Evolutionary conservation across 1,284 basidiomycete species (phyloP).

Genomic region (Melampsora americana): DNA sequence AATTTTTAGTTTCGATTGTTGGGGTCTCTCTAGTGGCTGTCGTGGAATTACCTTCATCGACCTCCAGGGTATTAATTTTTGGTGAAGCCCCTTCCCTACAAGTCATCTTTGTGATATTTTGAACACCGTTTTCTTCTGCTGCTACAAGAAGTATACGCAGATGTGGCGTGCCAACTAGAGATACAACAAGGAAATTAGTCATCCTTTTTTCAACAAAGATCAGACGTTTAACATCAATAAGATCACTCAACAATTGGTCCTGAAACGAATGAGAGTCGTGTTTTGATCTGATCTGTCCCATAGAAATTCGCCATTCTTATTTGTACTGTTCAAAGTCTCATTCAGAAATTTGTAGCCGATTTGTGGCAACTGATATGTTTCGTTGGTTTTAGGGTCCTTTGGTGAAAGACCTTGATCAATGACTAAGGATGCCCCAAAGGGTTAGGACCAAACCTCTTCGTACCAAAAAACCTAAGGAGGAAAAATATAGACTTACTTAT

Average conservation of each 20-base stretch:
- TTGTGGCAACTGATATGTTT: neutral
- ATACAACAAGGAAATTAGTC: neutral
- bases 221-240: neutral
- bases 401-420: neutral
- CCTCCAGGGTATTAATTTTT: neutral
- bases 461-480: neutral
- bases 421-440: neutral
- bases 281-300: neutral
- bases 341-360: neutral
- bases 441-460: neutral
- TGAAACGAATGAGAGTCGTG: neutral
- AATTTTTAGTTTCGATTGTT: slow-evolving; percentile 2
- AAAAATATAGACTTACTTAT: slow-evolving; percentile 10
- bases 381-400: neutral
- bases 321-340: neutral
- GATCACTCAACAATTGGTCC: neutral
- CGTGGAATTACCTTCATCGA: neutral
- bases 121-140: neutral
- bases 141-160: slow-evolving; percentile 13
- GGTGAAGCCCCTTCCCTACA: neutral
- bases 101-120: neutral
- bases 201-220: neutral
- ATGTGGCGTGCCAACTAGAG: slow-evolving; percentile 28
- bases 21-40: neutral
- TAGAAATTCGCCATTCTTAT: neutral